A percentile compares a stretch with the other conserved stretches of the same genome.
These are phyloP conservation scores for Pinus tabuliformis DNA, from an alignment of 75 land plant genomes.

Conservation along the genomic window DNA sequence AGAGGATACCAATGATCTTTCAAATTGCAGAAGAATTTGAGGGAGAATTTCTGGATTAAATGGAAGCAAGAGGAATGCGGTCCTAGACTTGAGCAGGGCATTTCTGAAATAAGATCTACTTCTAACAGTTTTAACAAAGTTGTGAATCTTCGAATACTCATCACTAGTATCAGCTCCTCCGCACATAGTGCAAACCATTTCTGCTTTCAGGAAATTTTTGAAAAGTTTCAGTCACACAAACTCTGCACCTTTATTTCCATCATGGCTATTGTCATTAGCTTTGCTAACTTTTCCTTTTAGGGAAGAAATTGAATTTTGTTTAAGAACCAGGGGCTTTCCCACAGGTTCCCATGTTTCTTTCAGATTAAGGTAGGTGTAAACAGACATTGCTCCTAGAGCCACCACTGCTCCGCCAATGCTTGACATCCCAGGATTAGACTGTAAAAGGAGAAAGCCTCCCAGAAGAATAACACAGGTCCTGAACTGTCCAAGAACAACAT, in stretches of 20 bases:
- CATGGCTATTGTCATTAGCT: conserved; percentile 3
- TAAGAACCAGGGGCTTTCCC: not conserved
- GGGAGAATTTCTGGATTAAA: not conserved
- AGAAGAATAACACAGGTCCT: conserved; percentile 80
- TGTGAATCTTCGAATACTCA: not conserved
- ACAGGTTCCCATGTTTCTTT: conserved; percentile 12
- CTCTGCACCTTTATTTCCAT: not conserved
- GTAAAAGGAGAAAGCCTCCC: conserved; percentile 55
- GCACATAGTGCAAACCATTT: not conserved
- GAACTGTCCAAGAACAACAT: conserved; percentile 78
- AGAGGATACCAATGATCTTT: not conserved
- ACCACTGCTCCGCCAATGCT: conserved; percentile 60
- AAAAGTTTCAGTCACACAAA: not conserved
- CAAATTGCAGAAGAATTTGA: not conserved
- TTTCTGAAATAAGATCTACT: not conserved
- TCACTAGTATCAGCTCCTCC: not conserved
- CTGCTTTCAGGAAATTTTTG: not conserved
- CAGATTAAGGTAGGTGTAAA: conserved; percentile 60
- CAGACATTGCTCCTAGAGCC: conserved; percentile 65
- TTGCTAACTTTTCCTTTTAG: conserved; percentile 18
- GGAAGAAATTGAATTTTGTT: conserved; percentile 10
- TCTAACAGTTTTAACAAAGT: not conserved
- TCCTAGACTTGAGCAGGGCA: not conserved
- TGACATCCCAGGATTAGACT: conserved; percentile 52
- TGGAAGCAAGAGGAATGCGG: not conserved